Evolutionary conservation across 768 basidiomycete genomes (phyloP).

Genomic region (Lactifluus rugatus): DNA sequence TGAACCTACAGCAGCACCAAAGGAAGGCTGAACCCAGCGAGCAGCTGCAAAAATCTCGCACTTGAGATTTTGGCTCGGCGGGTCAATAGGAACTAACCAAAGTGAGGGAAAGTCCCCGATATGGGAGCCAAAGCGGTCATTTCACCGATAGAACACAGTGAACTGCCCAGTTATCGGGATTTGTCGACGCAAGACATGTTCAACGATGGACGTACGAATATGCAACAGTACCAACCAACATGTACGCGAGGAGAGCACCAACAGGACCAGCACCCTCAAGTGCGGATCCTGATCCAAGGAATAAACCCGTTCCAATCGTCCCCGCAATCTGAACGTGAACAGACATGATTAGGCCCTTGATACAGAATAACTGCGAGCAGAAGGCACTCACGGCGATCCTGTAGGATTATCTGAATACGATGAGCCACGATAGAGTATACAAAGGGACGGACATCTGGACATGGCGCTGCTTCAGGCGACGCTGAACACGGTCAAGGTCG

Average conservation of each 20-base stretch:
- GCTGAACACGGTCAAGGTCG: conserved; percentile 62
- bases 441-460: conserved; percentile 55
- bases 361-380: neutral
- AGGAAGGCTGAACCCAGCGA: conserved; percentile 31
- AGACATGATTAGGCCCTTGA: neutral
- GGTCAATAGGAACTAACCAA: conserved; percentile 31
- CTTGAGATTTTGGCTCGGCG: neutral
- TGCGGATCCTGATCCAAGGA: conserved; percentile 60
- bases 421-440: neutral
- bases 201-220: conserved; percentile 43
- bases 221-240: conserved; percentile 53
- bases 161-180: conserved; percentile 26
- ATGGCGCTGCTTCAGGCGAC: conserved; percentile 67
- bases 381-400: conserved; percentile 52
- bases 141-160: conserved; percentile 60
- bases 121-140: conserved; percentile 77
- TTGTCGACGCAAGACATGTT: conserved; percentile 20
- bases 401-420: neutral
- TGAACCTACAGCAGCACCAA: conserved; percentile 28
- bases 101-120: conserved; percentile 71
- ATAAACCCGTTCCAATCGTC: conserved; percentile 66
- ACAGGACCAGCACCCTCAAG: conserved; percentile 52
- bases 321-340: conserved; percentile 47
- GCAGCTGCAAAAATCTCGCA: conserved; percentile 17
- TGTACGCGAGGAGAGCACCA: conserved; percentile 57